These are phyloP conservation scores for Homolaphlyctis polyrhiza DNA, from an alignment of 371 early-diverging fungal species.

Conservation along the genomic window DNA sequence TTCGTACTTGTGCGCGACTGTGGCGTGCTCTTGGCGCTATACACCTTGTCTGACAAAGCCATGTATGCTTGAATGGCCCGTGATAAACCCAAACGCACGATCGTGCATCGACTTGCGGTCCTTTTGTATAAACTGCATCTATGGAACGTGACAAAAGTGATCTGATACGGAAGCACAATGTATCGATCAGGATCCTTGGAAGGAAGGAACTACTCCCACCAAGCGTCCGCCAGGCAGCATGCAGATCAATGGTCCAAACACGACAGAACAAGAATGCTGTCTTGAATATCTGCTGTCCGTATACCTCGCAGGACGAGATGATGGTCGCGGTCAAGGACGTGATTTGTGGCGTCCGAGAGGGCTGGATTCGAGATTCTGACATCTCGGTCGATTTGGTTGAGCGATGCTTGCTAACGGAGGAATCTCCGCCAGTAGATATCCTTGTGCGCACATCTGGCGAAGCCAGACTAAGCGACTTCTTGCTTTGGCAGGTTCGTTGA, in stretches of 20 bases:
- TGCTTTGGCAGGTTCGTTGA: constrained; percentile 86
- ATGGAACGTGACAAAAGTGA: constrained; percentile 66
- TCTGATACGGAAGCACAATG: constrained; percentile 63
- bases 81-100: background rate
- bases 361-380: constrained; percentile 48
- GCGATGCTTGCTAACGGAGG: constrained; percentile 59
- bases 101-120: background rate
- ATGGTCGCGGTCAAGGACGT: constrained; percentile 27
- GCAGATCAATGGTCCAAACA: constrained; percentile 63
- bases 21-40: too few relatives aligned
- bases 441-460: constrained; percentile 97
- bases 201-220: constrained; percentile 62
- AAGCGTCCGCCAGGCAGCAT: constrained; percentile 58
- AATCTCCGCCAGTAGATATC: constrained; percentile 80
- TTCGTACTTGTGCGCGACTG: too few relatives aligned
- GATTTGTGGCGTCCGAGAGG: constrained; percentile 43
- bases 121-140: too few relatives aligned
- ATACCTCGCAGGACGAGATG: constrained; percentile 95
- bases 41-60: too few relatives aligned
- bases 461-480: constrained; percentile 92
- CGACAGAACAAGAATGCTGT: constrained; percentile 62
- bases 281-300: constrained; percentile 94
- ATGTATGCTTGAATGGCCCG: too few relatives aligned
- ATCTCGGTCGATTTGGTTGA: constrained; percentile 62
- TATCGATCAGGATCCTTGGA: constrained; percentile 82